Base-by-base conservation (phyloP, 2,329 filamentous ascomycete genomes). In the Dryadomyces sulphureus region DNA sequence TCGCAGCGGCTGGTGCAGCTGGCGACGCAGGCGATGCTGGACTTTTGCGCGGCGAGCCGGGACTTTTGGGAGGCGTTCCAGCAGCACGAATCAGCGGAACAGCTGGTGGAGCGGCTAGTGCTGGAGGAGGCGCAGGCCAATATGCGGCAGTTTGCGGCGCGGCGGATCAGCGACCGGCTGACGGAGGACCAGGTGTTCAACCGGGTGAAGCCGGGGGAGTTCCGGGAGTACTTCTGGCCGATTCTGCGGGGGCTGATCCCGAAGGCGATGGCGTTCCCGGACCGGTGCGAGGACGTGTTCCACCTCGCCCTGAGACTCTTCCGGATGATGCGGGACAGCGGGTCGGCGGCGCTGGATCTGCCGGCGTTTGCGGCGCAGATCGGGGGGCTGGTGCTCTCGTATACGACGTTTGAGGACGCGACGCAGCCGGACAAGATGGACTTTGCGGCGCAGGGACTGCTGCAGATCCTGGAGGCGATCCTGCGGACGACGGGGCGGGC, bases 161-260 rank as follows among this genome's bases (percentile, higher is more conserved):
- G 56, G 20, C 54, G 64, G 22, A 63, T 70, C 9, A 50, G 52
- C 8, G 55, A 58, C 8, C 59, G 56, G 40, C 50, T 55, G n/a
- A 12, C 6, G 3, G 21, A 20, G 3, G 20, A 38, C 22, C 38
- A 12, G 8, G 6, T 3, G 2, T 11, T 6, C n/a, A 51, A 54
- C 5, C 51, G 53, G 14, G 57, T 64, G 12, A 54, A 55, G 9
- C 55, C 63, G 3, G 50, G 59, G 3, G 62, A 64, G 12, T 67
- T 73, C 45, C 61, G 64, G 14, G 57, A 62, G 16, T 62, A 68
- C 30, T 68, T 75, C 49, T 74, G 71, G 70, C 65, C 69, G 1
- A 50, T 66, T 8, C 51, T 68, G 9, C 59, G 59, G 7, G 55
- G 55, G 12, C 55, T 69, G 24, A 54, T 70, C 7, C 60, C 58